Base-by-base conservation (phyloP, 805 yeast genomes). In the Myxozyma melibiosi region DNA sequence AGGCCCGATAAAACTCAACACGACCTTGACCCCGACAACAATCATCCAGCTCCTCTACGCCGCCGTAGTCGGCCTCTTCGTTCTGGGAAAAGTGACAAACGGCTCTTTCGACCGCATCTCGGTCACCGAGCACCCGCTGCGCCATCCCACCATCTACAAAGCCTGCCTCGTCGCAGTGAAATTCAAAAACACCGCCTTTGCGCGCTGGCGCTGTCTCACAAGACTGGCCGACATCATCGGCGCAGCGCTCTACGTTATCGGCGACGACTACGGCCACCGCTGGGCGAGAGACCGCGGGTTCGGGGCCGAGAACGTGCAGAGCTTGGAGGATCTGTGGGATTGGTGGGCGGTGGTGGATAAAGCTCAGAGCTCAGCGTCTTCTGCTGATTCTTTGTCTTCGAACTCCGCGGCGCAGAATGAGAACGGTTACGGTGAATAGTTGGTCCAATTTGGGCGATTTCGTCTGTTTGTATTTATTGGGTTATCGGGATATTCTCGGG, bases 51-150 rank as follows among this genome's bases (percentile, higher is more conserved):
- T 49, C 13, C 18, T 55, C n/a, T 55, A 55, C 44, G 58, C 53
- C 14, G 50, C 58, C 16, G 58, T 55, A 7, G 51, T 55, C 20
- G 53, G 58, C 24, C 51, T 55, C 16, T 49, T 55, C 27, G 58
- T 55, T 2, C 35, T 55, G 14, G 58, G 35, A 35, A 40, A 46
- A 25, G 38, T 25, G 9, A 25, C 24, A 7, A 31, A 40, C 5
- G 35, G 46, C 20, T 37, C 48, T 6, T 38, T 33, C 27, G 53
- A 42, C 24, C 40, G 50, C 1, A 35, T 39, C 14, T 45, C 34
- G 8, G 50, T 45, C 9, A 45, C 31, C 6, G 50, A 39, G n/a
- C 46, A 48, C 27, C 50, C 41, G 28, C 51, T 22, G 18, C 54
- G 58, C 25, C 42, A 35, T 9, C 33, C 48, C 13, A 45, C 43